Conservation (phyloP, 345 rosid genomes). For the Reutealis trisperma region DNA sequence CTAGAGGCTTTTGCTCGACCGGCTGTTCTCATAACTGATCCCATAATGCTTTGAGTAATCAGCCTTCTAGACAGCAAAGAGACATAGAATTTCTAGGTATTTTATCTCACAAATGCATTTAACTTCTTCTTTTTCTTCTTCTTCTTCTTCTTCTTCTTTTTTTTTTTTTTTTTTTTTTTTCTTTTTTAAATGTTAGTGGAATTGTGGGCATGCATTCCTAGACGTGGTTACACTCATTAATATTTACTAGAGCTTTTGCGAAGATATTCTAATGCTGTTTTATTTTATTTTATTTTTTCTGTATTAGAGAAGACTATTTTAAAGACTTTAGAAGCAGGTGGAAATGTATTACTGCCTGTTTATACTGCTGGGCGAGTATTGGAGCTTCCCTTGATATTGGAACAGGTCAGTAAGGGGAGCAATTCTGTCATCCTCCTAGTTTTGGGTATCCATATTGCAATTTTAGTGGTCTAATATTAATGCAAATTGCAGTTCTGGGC, state of each 20-base stretch:
- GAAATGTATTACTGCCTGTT: constrained; percentile 88
- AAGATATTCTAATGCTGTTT: background rate
- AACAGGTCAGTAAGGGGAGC: constrained; percentile 57
- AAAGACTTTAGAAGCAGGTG: constrained; percentile 78
- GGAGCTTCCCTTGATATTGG: constrained; percentile 88
- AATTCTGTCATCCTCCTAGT: background rate
- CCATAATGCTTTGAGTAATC: constrained; percentile 83
- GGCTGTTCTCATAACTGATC: constrained; percentile 96
- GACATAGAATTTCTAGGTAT: constrained; percentile 79
- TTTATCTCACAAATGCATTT: background rate
- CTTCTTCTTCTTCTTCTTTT: too few relatives aligned
- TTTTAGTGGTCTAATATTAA: constrained; percentile 28
- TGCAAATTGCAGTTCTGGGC: constrained; percentile 68
- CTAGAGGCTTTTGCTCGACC: constrained; percentile 89
- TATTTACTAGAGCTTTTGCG: constrained; percentile 8
- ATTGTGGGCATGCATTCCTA: background rate
- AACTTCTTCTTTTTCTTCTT: too few relatives aligned
- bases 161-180: too few relatives aligned
- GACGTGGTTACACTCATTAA: constrained; percentile 4
- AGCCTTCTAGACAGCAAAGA: constrained; percentile 77
- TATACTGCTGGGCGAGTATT: constrained; percentile 89
- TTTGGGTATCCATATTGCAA: constrained; percentile 17
- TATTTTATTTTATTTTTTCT: background rate
- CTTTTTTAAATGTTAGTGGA: background rate
- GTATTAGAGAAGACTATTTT: constrained; percentile 51